These are phyloP conservation scores for Akebia trifoliata DNA, from an alignment of 164 flowering plant species.

Conservation along the genomic window DNA sequence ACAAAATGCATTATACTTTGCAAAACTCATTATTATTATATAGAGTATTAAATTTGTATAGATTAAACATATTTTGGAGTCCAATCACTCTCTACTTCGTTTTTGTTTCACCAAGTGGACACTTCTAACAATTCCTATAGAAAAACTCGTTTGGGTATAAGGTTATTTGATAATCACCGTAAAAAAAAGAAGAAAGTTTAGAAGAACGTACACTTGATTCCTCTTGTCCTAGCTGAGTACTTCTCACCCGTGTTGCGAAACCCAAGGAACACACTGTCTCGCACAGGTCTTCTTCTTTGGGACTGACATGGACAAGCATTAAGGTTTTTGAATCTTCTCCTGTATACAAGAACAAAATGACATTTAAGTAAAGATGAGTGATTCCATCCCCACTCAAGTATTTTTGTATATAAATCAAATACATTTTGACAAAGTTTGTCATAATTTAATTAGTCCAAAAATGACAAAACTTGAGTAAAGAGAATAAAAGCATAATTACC, in stretches of 20 bases:
- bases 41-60: too few species aligned
- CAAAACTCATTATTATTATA: too few species aligned
- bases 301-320: slow-evolving; percentile 71
- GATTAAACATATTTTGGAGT: too few species aligned
- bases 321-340: slow-evolving; percentile 65
- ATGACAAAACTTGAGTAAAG: background rate
- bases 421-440: too few species aligned
- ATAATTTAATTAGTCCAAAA: background rate
- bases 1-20: too few species aligned
- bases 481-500: slow-evolving; percentile 32
- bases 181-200: too few species aligned
- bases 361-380: background rate
- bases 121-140: background rate
- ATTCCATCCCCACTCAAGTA: too few species aligned
- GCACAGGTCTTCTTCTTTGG: slow-evolving; percentile 61
- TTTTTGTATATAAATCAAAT: too few species aligned
- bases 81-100: too few species aligned
- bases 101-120: too few species aligned
- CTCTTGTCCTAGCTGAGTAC: slow-evolving; percentile 37
- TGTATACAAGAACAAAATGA: slow-evolving; percentile 15
- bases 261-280: slow-evolving; percentile 62
- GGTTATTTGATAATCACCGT: background rate
- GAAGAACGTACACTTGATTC: slow-evolving; percentile 41
- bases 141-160: background rate
- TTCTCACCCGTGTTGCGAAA: slow-evolving; percentile 57